phyloP scores from a whole-genome alignment of 345 rosid genomes.

The Sapria himalayana region DNA sequence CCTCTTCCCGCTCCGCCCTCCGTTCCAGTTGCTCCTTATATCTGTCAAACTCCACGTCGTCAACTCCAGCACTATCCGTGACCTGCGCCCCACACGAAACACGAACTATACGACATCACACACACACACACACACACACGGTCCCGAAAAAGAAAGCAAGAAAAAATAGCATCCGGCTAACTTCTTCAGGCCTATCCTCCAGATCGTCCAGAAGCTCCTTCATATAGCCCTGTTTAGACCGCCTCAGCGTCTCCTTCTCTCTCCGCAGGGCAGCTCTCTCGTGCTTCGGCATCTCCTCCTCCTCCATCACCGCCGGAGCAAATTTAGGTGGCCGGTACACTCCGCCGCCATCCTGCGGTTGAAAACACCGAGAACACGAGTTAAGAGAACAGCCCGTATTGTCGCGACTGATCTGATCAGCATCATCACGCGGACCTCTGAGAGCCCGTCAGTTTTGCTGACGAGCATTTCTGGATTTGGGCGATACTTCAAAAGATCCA shows the following conservation, averaged over 20 bases:
- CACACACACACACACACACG: neutral
- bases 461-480: slow-evolving; percentile 76
- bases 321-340: slow-evolving; percentile 56
- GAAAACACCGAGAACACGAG: slow-evolving; percentile 7
- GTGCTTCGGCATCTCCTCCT: slow-evolving; percentile 49
- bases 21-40: slow-evolving; percentile 38
- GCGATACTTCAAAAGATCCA: slow-evolving; percentile 46
- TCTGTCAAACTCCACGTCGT: slow-evolving; percentile 43
- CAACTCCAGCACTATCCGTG: slow-evolving; percentile 40
- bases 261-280: slow-evolving; percentile 52
- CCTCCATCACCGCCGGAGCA: slow-evolving; percentile 56
- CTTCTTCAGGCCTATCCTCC: slow-evolving; percentile 83
- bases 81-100: slow-evolving; percentile 31
- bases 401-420: too few relatives aligned
- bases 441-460: slow-evolving; percentile 15
- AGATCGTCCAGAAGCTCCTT: slow-evolving; percentile 58
- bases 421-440: too few relatives aligned
- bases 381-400: slow-evolving; percentile 10
- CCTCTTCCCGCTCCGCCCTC: slow-evolving; percentile 58
- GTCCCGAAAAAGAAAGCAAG: neutral
- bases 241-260: slow-evolving; percentile 36
- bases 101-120: slow-evolving; percentile 7
- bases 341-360: slow-evolving; percentile 33
- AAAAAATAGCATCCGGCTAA: slow-evolving; percentile 11
- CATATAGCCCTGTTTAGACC: slow-evolving; percentile 36